Conservation (phyloP, 768 basidiomycete species). For the Coprinopsis strossmayeri region DNA sequence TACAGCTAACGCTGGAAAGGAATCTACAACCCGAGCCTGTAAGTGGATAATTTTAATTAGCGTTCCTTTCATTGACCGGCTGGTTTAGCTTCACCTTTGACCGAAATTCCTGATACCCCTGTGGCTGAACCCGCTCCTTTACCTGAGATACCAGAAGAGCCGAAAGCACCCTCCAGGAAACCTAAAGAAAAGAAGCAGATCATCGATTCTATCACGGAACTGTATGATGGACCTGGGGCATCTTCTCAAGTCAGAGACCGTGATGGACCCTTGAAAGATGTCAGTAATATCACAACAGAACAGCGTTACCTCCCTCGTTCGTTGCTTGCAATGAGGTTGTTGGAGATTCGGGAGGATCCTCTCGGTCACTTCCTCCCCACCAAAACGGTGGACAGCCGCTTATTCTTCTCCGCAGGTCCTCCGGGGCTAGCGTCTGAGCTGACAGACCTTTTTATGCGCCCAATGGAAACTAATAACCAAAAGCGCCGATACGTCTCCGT, state of each 20-base stretch:
- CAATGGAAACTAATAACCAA: slow-evolving; percentile 40
- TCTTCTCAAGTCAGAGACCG: slow-evolving; percentile 11
- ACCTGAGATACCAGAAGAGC: slow-evolving; percentile 36
- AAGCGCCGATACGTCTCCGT: slow-evolving; percentile 59
- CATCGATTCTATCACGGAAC: slow-evolving; percentile 86
- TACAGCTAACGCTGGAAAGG: slow-evolving; percentile 42
- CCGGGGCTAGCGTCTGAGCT: slow-evolving; percentile 81
- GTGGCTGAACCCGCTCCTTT: slow-evolving; percentile 54
- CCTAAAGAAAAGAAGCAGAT: slow-evolving; percentile 78
- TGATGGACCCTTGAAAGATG: slow-evolving; percentile 48
- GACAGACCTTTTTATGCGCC: slow-evolving; percentile 78
- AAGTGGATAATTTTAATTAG: slow-evolving; percentile 19
- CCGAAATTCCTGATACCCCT: slow-evolving; percentile 72
- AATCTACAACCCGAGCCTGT: slow-evolving; percentile 68
- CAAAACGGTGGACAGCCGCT: slow-evolving; percentile 61
- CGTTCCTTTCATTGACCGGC: no score
- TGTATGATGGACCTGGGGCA: slow-evolving; percentile 55
- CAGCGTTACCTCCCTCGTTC: slow-evolving; percentile 86
- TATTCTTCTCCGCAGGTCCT: slow-evolving; percentile 79
- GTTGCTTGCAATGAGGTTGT: slow-evolving; percentile 74
- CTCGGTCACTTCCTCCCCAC: slow-evolving; percentile 82
- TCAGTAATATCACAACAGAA: slow-evolving; percentile 68
- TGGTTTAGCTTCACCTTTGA: slow-evolving; percentile 70
- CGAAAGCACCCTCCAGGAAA: slow-evolving; percentile 31
- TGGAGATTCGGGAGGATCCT: slow-evolving; percentile 83